phyloP scores from a whole-genome alignment of 768 basidiomycete species.

The Neoboletus subvelutipes region DNA sequence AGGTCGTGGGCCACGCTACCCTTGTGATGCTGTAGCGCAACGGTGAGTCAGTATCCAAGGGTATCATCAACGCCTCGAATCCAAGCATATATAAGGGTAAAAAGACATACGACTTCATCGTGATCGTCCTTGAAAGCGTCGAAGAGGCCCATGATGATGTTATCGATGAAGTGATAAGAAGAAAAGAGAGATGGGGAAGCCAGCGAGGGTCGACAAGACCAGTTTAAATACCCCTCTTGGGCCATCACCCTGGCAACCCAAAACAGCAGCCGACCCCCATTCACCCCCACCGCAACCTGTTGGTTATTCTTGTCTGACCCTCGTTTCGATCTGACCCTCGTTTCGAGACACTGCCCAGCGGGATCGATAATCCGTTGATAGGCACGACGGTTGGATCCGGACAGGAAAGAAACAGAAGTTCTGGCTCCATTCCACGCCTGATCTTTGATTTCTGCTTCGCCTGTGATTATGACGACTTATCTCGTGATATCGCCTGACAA shows the following conservation, averaged over 20 bases:
- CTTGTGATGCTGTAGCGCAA: constrained; percentile 8
- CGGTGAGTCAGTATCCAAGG: background rate
- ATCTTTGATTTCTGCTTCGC: background rate
- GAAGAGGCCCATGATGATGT: constrained; percentile 10
- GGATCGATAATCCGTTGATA: constrained; percentile 23
- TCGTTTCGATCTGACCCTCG: constrained; percentile 10
- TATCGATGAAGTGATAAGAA: constrained; percentile 1
- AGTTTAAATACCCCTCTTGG: constrained; percentile 23
- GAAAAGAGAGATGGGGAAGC: background rate
- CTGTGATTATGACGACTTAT: background rate
- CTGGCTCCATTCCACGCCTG: background rate
- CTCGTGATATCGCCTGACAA: background rate
- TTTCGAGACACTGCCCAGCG: constrained; percentile 9
- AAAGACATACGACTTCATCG: constrained; percentile 7
- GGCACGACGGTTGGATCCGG: constrained; percentile 11
- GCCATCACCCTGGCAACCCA: constrained; percentile 16
- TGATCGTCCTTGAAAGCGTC: background rate
- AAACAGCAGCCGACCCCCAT: constrained; percentile 6
- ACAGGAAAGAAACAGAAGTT: background rate
- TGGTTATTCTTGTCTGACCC: constrained; percentile 13
- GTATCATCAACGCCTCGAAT: background rate
- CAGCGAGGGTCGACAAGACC: background rate
- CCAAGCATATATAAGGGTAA: background rate
- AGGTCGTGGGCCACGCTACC: constrained; percentile 19
- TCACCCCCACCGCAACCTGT: background rate